These are phyloP conservation scores for Penicillium sp. DNA, from an alignment of 2,329 filamentous ascomycete species.

Conservation along the genomic window DNA sequence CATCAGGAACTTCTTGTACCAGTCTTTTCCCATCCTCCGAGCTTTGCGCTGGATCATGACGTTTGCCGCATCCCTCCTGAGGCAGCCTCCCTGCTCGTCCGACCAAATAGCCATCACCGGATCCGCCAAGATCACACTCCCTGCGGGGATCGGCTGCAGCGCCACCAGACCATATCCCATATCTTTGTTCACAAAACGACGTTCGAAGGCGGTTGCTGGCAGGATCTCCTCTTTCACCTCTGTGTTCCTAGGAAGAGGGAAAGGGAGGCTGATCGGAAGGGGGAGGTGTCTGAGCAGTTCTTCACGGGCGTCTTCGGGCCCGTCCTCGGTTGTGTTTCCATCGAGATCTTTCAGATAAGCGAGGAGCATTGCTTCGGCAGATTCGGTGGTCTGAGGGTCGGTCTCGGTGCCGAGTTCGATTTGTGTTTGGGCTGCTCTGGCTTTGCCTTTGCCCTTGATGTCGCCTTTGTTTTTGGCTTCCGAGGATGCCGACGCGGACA, in stretches of 20 bases:
- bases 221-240: background rate
- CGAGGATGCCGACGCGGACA: background rate
- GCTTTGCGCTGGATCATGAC: conserved; percentile 17
- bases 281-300: background rate
- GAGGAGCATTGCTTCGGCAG: background rate
- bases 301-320: background rate
- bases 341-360: background rate
- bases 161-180: conserved; percentile 21
- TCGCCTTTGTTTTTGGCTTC: background rate
- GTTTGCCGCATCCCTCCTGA: background rate
- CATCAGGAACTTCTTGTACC: conserved; percentile 12
- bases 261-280: background rate
- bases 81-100: background rate
- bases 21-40: conserved; percentile 18
- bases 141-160: conserved; percentile 15
- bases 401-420: too few relatives aligned
- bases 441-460: background rate
- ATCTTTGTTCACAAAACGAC: conserved; percentile 6
- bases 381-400: too few relatives aligned
- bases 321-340: background rate
- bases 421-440: too few relatives aligned
- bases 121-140: conserved; percentile 20
- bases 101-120: conserved; percentile 5
- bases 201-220: background rate
- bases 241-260: background rate